Evolutionary conservation across 495 filamentous ascomycete species (phyloP).

Genomic region (Penicillium argentinense): DNA sequence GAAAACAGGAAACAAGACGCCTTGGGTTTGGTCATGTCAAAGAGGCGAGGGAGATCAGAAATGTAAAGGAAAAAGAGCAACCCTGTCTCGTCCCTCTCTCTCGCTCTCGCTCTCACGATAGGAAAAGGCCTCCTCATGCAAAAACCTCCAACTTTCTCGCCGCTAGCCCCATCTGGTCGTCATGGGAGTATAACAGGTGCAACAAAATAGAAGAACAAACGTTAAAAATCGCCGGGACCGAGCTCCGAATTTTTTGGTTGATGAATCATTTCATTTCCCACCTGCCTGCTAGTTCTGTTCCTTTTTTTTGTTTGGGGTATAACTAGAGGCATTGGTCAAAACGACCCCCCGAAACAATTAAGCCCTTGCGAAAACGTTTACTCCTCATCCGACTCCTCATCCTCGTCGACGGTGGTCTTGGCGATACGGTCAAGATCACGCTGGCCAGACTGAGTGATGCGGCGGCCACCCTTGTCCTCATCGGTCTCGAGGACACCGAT

Average conservation of each 20-base stretch:
- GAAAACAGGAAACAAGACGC: slow-evolving; percentile 35
- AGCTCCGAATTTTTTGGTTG: slow-evolving; percentile 34
- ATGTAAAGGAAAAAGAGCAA: slow-evolving; percentile 24
- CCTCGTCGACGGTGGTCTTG: slow-evolving; percentile 55
- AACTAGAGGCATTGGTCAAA: slow-evolving; percentile 21
- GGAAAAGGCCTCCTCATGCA: slow-evolving; percentile 30
- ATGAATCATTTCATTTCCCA: slow-evolving; percentile 29
- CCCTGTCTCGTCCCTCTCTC: slow-evolving; percentile 28
- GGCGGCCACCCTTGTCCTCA: slow-evolving; percentile 94
- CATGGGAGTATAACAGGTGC: slow-evolving; percentile 12
- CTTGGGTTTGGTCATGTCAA: slow-evolving; percentile 28
- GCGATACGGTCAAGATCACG: slow-evolving; percentile 94
- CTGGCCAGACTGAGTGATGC: slow-evolving; percentile 95
- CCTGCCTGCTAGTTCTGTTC: neutral
- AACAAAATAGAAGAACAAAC: slow-evolving; percentile 27
- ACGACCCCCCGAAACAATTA: slow-evolving; percentile 36
- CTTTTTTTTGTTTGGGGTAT: neutral
- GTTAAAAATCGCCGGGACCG: slow-evolving; percentile 30
- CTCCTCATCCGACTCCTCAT: slow-evolving; percentile 53
- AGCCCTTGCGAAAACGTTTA: slow-evolving; percentile 47
- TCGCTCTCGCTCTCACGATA: slow-evolving; percentile 26
- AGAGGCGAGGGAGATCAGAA: slow-evolving; percentile 31
- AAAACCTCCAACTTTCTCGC: slow-evolving; percentile 20
- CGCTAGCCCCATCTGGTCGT: slow-evolving; percentile 35
- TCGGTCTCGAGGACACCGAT: slow-evolving; percentile 95